phyloP scores from a whole-genome alignment of 768 basidiomycete species.

The Amanita rubescens region DNA sequence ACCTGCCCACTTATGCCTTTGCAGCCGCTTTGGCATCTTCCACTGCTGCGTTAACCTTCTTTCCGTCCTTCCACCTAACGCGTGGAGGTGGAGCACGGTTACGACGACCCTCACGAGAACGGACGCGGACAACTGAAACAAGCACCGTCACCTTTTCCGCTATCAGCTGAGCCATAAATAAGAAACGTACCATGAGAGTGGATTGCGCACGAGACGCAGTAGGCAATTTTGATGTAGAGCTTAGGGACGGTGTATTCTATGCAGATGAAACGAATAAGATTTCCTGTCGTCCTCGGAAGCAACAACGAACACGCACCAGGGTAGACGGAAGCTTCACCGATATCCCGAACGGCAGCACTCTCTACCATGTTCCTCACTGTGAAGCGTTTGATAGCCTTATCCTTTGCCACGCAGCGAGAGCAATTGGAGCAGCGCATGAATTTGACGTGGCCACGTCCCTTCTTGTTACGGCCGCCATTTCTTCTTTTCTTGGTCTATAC shows the following conservation, averaged over 20 bases:
- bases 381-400: conserved; percentile 99
- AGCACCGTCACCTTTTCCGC: conserved; percentile 1
- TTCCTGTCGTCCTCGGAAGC: not conserved
- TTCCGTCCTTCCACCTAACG: conserved; percentile 90
- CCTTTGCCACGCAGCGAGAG: conserved; percentile 95
- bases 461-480: conserved; percentile 99
- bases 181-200: conserved; percentile 85
- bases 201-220: conserved; percentile 99
- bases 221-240: conserved; percentile 96
- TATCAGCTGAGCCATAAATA: not conserved
- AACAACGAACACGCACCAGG: conserved; percentile 54
- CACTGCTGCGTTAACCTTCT: conserved; percentile 95
- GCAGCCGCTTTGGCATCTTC: conserved; percentile 88
- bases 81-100: conserved; percentile 98
- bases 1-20: too few relatives aligned
- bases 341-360: conserved; percentile 95
- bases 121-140: conserved; percentile 89
- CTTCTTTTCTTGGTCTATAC: conserved; percentile 96
- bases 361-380: conserved; percentile 99
- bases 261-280: conserved; percentile 1
- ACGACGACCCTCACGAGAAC: conserved; percentile 90
- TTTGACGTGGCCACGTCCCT: conserved; percentile 92
- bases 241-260: conserved; percentile 94
- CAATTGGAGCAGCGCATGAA: conserved; percentile 99
- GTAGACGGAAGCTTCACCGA: conserved; percentile 94